A percentile compares a stretch with the other conserved stretches of the same genome.
Conservation (phyloP, 2,329 filamentous ascomycete genomes). For the Colletotrichum sp. region DNA sequence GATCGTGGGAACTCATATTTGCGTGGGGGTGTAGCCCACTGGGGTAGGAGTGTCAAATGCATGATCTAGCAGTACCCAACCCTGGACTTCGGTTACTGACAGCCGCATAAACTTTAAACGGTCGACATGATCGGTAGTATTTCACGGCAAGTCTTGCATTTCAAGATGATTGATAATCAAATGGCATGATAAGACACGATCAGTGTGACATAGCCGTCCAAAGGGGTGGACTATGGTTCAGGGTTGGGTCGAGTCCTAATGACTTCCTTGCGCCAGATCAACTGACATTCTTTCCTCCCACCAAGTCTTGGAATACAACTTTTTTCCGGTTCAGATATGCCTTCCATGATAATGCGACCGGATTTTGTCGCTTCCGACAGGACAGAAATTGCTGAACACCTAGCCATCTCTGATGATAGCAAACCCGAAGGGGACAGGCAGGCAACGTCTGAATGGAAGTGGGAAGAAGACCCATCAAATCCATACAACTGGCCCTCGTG, state of each 20-base stretch:
- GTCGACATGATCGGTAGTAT: not conserved
- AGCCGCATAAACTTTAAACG: not conserved
- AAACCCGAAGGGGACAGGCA: not conserved
- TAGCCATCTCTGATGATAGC: not conserved
- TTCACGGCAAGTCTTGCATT: not conserved
- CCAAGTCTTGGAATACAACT: not conserved
- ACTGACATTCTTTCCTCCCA: not conserved
- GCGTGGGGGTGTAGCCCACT: not conserved
- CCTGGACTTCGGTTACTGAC: not conserved
- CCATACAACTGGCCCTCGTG: conserved; percentile 55
- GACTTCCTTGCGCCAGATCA: not conserved
- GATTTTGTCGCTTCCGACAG: not conserved
- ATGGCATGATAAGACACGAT: not conserved
- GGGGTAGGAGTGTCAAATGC: not conserved
- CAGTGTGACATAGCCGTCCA: too few relatives aligned
- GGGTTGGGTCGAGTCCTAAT: not conserved
- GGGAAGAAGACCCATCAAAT: conserved; percentile 46
- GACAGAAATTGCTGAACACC: not conserved
- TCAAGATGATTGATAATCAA: not conserved
- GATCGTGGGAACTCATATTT: not conserved
- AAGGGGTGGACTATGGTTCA: not conserved
- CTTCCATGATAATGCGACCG: not conserved
- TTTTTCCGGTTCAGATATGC: not conserved
- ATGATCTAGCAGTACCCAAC: not conserved
- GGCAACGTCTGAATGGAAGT: conserved; percentile 25